Evolutionary conservation across 1,139 yeast genomes (phyloP).

Genomic region (Geotrichum restrictum): DNA sequence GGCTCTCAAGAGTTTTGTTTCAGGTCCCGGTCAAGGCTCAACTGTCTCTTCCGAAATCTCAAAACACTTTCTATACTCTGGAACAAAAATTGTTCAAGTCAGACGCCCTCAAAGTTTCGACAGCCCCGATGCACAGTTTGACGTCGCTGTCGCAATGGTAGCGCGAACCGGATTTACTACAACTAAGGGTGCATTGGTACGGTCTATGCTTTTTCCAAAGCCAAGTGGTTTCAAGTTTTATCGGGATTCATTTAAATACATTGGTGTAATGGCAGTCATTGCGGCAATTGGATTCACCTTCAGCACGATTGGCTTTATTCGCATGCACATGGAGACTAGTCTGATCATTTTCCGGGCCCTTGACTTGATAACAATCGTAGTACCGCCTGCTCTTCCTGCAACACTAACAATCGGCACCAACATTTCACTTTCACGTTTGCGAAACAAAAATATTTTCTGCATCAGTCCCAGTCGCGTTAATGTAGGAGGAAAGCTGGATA

Average conservation of each 20-base stretch:
- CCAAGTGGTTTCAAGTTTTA: conserved; percentile 93
- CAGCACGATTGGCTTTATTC: conserved; percentile 77
- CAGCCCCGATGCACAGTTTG: conserved; percentile 28
- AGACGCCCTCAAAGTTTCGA: conserved; percentile 47
- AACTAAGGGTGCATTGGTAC: conserved; percentile 88
- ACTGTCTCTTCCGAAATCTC: conserved; percentile 65
- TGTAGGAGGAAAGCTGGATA: conserved; percentile 88
- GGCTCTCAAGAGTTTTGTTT: conserved; percentile 49
- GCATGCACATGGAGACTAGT: conserved; percentile 63
- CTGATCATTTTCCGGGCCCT: conserved; percentile 81
- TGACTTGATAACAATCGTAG: conserved; percentile 92
- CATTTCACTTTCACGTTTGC: conserved; percentile 76
- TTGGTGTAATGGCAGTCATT: conserved; percentile 87
- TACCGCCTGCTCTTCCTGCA: conserved; percentile 98
- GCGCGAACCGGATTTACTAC: conserved; percentile 90
- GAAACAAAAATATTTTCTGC: conserved; percentile 69
- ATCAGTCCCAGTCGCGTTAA: conserved; percentile 91
- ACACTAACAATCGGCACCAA: conserved; percentile 94
- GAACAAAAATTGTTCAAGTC: conserved; percentile 82
- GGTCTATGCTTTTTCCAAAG: conserved; percentile 95
- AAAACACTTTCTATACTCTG: conserved; percentile 74
- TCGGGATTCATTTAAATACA: conserved; percentile 88
- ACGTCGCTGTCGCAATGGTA: conserved; percentile 82
- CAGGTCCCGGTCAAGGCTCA: conserved; percentile 36
- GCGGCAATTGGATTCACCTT: conserved; percentile 81